Evolutionary conservation across 208 protist genomes (phyloP), one percentile per base, ranked within the genome.

Genomic region (Leptomonas pyrrhocoris): DNA sequence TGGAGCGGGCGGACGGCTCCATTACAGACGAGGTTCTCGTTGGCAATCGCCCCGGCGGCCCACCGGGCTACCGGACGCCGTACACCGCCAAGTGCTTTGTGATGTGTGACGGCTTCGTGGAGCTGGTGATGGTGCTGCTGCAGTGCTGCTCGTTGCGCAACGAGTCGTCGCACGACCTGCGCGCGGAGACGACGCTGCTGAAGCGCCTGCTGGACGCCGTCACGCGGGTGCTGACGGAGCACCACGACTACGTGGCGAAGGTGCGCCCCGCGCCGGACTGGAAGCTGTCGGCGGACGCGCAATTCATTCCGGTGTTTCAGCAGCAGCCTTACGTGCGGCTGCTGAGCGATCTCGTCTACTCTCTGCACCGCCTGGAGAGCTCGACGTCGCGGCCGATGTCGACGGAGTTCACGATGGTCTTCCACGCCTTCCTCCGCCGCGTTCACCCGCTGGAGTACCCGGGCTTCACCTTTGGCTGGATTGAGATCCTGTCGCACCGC

Each of bases 381-480:
- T 70, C 81, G 30, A 78, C 64, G 48, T 76, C 80, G 51, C 78
- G 79, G 45, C 68, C 83, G 34, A 84, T 81, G 71, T 84, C 83
- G 19, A 74, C 84, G 16, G 73, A 88, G 23, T 84, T 98, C 53
- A 90, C 98, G 38, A 81, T 68, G 12, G 71, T 72, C 23, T 98
- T 99, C 83, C 83, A 87, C n/a, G 81, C 88, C 27, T 73, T 94
- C 9, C 83, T 99, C 40, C 88, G 95, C 55, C 73, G 79, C 13
- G 65, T 99, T 27, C 79, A 80, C 19, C 99, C 99, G 25, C 59
- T 76, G 16, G 83, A 94, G 31, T 81, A 98, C 36, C 98, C 98
- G 19, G 98, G 78, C n/a, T 99, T 99, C 71, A 92, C 95, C 34
- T 99, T 99, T 86, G 93, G 98, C 40, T 99, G 98, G 98, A 81